Evolutionary conservation across 345 rosid species (phyloP), one percentile per base, ranked within the genome.

Genomic region (Balakata baccata): DNA sequence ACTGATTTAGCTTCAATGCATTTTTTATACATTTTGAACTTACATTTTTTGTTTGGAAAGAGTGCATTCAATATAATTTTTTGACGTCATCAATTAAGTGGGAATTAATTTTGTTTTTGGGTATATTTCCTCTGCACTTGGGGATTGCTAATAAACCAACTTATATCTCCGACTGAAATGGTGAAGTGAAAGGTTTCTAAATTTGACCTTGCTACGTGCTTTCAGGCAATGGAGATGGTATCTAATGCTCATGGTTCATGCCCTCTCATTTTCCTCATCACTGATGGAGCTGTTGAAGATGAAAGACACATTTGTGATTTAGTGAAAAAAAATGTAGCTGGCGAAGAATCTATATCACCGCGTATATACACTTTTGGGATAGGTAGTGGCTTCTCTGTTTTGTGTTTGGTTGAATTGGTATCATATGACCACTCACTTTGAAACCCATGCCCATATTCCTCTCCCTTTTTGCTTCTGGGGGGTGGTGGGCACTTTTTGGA

Each of bases 231-330:
- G 56, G 97, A 92, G 79, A 88, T 95, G 93, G 84, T 92, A 46
- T 82, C 89, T 38, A 82, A 84, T 64, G 72, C 85, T 68, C 72
- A 45, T 53, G 91, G 85, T 78, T 85, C 96, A 51, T 61, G 89
- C 73, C 99, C 99, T 71, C 74, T 87, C 78, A 82, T 95, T 78
- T 88, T 95, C 78, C 90, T 95, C 74, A 77, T 95, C 69, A 92
- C 96, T 38, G 98, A 95, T 84, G 99, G 99, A 68, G 78, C 96
- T 77, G 93, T 95, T 72, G 98, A 95, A 83, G 90, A 95, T 82
- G 99, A 92, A 81, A 87, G 87, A 80, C 86, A 84, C 43, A 90
- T 95, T 63, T 92, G 94, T 80, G 88, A 90, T 69, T 77, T 71
- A 50, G 84, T 92, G 84, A 89, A 88, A 85, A 92, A 79, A 80